Evolutionary conservation across 202 grass and related monocot species (phyloP).

Genomic region (Sporobolus alterniflorus): DNA sequence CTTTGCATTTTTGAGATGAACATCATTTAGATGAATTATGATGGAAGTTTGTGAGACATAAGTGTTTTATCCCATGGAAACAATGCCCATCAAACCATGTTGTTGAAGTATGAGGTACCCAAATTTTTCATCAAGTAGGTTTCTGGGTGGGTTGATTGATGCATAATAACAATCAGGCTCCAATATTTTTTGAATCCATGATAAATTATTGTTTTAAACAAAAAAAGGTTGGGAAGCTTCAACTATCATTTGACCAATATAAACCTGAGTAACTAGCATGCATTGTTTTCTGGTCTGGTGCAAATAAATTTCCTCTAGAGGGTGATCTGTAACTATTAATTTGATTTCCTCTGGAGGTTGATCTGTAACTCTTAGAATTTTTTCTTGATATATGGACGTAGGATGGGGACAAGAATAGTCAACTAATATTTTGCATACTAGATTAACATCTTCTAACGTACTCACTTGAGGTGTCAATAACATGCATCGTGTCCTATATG

Average conservation of each 20-base stretch:
- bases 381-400: neutral
- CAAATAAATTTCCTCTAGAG: neutral
- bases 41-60: neutral
- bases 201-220: neutral
- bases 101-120: neutral
- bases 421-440: constrained; percentile 23
- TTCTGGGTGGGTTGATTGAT: neutral
- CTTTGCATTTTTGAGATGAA: too few relatives aligned
- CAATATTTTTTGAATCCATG: neutral
- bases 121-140: neutral
- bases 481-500: neutral
- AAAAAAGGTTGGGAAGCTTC: neutral
- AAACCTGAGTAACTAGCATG: neutral
- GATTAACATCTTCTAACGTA: neutral
- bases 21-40: neutral
- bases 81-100: neutral
- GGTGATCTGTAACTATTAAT: neutral
- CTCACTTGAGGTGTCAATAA: neutral
- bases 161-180: neutral
- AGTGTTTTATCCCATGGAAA: neutral
- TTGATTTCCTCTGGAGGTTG: neutral
- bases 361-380: neutral
- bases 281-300: neutral
- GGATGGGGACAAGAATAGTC: neutral
- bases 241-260: neutral